Evolutionary conservation across 2,329 filamentous ascomycete genomes (phyloP).

Genomic region (Diaporthe caulivora): DNA sequence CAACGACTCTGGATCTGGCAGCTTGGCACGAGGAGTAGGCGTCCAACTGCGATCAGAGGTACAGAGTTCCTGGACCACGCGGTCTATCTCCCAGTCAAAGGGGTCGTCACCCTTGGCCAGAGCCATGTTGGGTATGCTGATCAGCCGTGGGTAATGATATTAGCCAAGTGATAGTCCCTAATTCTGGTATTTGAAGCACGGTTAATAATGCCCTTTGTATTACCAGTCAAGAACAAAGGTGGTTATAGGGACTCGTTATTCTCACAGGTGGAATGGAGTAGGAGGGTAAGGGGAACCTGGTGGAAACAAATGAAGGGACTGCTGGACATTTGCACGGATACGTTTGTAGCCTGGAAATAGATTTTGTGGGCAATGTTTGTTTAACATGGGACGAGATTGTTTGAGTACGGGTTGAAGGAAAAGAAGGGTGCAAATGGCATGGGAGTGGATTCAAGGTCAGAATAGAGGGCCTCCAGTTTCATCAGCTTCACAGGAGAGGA

Average conservation of each 20-base stretch:
- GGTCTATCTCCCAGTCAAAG: constrained; percentile 78
- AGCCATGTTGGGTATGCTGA: constrained; percentile 45
- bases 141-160: neutral
- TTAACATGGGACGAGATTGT: neutral
- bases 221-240: constrained; percentile 29
- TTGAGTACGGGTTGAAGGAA: neutral
- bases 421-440: neutral
- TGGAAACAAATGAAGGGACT: too few relatives aligned
- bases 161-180: neutral
- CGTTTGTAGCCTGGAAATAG: neutral
- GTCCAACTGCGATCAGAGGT: constrained; percentile 62
- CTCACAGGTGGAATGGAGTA: neutral
- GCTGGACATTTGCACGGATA: too few relatives aligned
- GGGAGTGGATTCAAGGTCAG: neutral
- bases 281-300: neutral
- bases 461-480: neutral
- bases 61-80: constrained; percentile 76
- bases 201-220: neutral
- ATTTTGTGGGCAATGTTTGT: neutral
- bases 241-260: constrained; percentile 9
- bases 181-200: too few relatives aligned
- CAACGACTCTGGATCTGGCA: constrained; percentile 67
- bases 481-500: neutral
- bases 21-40: constrained; percentile 49
- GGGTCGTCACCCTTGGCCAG: constrained; percentile 68